Base-by-base conservation (phyloP, 176 grass and related monocot genomes). In the Oryza meyeriana region DNA sequence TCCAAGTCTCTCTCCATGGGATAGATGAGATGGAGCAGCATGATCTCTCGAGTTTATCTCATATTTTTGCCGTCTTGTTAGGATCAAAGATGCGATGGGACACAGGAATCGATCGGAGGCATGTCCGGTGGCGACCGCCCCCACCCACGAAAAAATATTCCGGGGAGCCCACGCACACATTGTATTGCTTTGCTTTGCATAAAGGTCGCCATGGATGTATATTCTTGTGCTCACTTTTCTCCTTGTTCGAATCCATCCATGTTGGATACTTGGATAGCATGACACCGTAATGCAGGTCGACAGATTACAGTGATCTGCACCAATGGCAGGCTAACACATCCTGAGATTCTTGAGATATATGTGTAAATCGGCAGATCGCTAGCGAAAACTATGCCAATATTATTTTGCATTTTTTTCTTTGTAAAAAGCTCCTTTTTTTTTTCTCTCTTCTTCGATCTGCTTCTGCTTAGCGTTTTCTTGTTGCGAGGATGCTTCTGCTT, bases 181-280 rank as follows among this genome's bases (percentile, higher is more conserved):
- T 22, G 17, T 52, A 20, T 50, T 12, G 52, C 63, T 6, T 2
- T 6, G 28, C 80, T 64, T 66, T 68, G 62, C 44, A n/a, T 59
- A 77, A 84, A 69, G 73, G 25, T 69, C 25, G 9, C 17, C 41
- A 25, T 8, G 28, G 1, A 76, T 80, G 45, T 34, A 42, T 41
- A 74, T 66, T 74, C 18, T 32, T 80, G 68, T 40, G 64, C 73
- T 71, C 30, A 4, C 64, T 12, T 87, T 83, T 65, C 29, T 22
- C 5, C 8, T 79, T 14, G 31, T 68, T 88, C 66, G 73, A 83
- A 88, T 88, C 74, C 77, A 50, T 67, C 77, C 40, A 9, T 47
- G 20, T 33, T 82, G 52, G 67, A n/a, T 45, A 28, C 57, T 57
- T 82, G 52, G 67, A n/a, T 26, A 28, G 57, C 41, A 62, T 48